Evolutionary conservation across 768 basidiomycete species (phyloP).

Genomic region (Naematelia encephala): DNA sequence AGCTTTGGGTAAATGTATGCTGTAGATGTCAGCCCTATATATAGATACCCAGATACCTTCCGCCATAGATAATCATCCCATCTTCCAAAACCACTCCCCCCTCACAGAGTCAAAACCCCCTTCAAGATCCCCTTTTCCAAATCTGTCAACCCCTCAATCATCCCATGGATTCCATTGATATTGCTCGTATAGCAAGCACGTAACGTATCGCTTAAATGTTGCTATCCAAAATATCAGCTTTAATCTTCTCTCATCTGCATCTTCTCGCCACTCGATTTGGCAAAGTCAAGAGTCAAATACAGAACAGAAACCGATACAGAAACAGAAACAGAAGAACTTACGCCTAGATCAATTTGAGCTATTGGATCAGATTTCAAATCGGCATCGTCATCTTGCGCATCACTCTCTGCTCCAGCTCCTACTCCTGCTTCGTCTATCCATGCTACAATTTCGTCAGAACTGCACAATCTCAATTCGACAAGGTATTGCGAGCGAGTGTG

Average conservation of each 20-base stretch:
- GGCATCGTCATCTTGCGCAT: conserved; percentile 72
- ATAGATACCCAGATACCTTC: too few species aligned
- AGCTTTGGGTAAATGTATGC: too few species aligned
- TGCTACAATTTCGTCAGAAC: conserved; percentile 21
- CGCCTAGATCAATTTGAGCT: conserved; percentile 77
- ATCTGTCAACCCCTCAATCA: conserved; percentile 40
- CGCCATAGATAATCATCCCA: too few species aligned
- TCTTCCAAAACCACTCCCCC: neutral
- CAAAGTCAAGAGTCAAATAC: too few species aligned
- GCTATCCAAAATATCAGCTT: neutral
- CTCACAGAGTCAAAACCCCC: conserved; percentile 35
- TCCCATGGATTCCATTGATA: conserved; percentile 42
- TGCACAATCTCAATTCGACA: neutral
- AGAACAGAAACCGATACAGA: too few species aligned
- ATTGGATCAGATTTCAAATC: conserved; percentile 83
- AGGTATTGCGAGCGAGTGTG: too few species aligned
- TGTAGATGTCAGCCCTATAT: too few species aligned
- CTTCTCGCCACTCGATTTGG: too few species aligned
- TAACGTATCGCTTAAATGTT: conserved; percentile 38
- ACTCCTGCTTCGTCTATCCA: conserved; percentile 55
- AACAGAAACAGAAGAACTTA: conserved; percentile 45
- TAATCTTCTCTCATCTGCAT: neutral
- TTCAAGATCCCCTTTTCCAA: conserved; percentile 46
- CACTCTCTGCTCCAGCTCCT: conserved; percentile 74
- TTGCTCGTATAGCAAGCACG: conserved; percentile 48